phyloP scores from a whole-genome alignment of 1,284 basidiomycete species.

The Omphalotus olearius region DNA sequence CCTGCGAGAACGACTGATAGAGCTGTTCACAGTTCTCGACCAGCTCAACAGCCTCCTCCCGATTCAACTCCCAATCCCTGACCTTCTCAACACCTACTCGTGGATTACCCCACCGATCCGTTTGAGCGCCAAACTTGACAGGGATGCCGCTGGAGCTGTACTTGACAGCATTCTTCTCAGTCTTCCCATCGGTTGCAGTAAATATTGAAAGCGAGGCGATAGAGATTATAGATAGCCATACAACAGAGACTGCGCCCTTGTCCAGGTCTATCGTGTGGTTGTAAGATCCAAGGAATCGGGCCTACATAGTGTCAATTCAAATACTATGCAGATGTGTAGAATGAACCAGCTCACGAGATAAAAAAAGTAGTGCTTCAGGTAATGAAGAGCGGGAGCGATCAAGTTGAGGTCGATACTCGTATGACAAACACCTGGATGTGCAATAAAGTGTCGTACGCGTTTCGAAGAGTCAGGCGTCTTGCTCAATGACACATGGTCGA shows the following conservation, averaged over 20 bases:
- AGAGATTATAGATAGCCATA: conserved; percentile 58
- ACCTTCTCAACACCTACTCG: conserved; percentile 47
- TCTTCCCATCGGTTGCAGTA: conserved; percentile 16
- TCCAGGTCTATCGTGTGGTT: conserved; percentile 57
- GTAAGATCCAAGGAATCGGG: conserved; percentile 59
- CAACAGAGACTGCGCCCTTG: conserved; percentile 62
- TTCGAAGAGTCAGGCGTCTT: conserved; percentile 22
- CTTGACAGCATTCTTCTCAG: conserved; percentile 16
- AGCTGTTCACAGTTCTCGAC: conserved; percentile 53
- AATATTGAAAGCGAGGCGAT: conserved; percentile 39
- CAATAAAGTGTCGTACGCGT: conserved; percentile 56
- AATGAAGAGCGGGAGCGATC: conserved; percentile 43
- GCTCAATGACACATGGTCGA: conserved; percentile 44
- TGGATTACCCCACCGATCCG: conserved; percentile 50
- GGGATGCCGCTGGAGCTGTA: conserved; percentile 21
- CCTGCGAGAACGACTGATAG: conserved; percentile 22
- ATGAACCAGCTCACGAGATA: conserved; percentile 56
- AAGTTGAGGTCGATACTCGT: conserved; percentile 61
- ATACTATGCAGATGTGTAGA: not conserved
- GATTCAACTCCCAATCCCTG: conserved; percentile 45
- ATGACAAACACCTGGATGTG: conserved; percentile 71
- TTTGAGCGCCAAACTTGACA: conserved; percentile 51
- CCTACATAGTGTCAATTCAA: conserved; percentile 34
- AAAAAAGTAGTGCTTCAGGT: conserved; percentile 57
- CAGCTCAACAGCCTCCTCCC: conserved; percentile 40